Evolutionary conservation across 345 rosid species (phyloP), one percentile per base, ranked within the genome.

Genomic region (Citrus reticulata): DNA sequence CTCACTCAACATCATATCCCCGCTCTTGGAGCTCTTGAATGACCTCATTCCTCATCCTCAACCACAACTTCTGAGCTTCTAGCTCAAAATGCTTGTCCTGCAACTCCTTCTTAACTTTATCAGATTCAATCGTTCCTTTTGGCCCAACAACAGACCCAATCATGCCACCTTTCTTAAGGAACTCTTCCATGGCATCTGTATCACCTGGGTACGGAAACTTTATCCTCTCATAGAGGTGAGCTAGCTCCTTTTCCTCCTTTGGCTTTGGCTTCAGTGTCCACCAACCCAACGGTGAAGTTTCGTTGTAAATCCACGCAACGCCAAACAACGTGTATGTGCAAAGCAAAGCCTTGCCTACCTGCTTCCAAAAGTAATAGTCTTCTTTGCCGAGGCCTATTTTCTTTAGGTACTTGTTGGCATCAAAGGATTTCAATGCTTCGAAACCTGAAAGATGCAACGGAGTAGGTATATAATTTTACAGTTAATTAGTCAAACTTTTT

Each of bases 121-220:
- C 98, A 0, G 87, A 77, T 67, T 93, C 94, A 57, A 85, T 64
- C 27, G 74, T 54, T 80, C 97, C 97, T 86, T 94, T 96, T 0
- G 93, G 94, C 2, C 94, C 90, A 51, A 94, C 90, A 0, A 89
- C 72, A 0, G 93, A 91, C 17, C 98, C 99, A 1, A 91, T 87
- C 97, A 88, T 90, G 46, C 94, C 94, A 25, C 96, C 98, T 74
- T 89, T 86, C 3, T 91, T 90, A 55, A 96, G 67, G 64, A 96
- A 90, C 89, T 94, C 99, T 29, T 94, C 98, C 97, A 93, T 94
- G 7, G 97, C 98, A 64, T 88, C 94, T 24, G 81, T 74, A 70
- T 94, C 98, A 24, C 97, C 97, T 1, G 98, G 98, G 85, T 94
- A 94, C 8, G 98, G 95, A 78, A 87, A 94, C 76, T 91, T 87